A percentile compares a stretch with the other conserved stretches of the same genome.
These are phyloP conservation scores for Colletotrichum sp. DNA, from an alignment of 2,329 filamentous ascomycete species.

Conservation along the genomic window DNA sequence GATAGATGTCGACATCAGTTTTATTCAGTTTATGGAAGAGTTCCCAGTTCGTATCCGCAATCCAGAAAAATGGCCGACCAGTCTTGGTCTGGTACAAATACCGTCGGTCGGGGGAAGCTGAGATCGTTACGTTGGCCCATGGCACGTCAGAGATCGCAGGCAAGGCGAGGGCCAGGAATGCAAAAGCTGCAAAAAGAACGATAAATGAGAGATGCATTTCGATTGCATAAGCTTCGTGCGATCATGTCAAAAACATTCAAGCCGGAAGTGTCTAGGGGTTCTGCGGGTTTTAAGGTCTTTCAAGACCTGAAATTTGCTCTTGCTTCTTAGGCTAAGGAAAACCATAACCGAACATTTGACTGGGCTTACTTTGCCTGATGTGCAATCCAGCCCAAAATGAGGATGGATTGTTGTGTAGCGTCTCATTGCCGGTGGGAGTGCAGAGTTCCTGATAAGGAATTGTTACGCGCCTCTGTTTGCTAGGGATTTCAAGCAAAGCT, in stretches of 20 bases:
- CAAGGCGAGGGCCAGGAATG: neutral
- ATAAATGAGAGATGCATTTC: neutral
- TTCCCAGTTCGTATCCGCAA: neutral
- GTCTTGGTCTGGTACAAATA: neutral
- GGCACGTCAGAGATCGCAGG: neutral
- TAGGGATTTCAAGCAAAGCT: neutral
- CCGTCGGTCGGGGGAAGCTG: neutral
- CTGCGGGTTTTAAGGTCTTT: neutral
- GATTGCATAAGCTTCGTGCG: neutral
- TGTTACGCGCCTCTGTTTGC: neutral
- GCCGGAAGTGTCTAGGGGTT: neutral
- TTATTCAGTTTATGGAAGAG: neutral
- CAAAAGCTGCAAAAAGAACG: neutral
- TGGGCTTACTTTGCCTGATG: neutral
- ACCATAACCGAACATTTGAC: neutral
- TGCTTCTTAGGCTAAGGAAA: neutral
- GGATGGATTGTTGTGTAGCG: neutral
- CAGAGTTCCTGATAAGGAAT: neutral
- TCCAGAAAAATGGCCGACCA: neutral
- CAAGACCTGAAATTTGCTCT: neutral
- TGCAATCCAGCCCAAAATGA: neutral
- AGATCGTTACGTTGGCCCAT: neutral
- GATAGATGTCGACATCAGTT: neutral
- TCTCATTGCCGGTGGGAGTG: neutral
- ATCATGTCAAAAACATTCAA: neutral